phyloP scores from a whole-genome alignment of 495 filamentous ascomycete species.

The Mytilinidion resinicola region DNA sequence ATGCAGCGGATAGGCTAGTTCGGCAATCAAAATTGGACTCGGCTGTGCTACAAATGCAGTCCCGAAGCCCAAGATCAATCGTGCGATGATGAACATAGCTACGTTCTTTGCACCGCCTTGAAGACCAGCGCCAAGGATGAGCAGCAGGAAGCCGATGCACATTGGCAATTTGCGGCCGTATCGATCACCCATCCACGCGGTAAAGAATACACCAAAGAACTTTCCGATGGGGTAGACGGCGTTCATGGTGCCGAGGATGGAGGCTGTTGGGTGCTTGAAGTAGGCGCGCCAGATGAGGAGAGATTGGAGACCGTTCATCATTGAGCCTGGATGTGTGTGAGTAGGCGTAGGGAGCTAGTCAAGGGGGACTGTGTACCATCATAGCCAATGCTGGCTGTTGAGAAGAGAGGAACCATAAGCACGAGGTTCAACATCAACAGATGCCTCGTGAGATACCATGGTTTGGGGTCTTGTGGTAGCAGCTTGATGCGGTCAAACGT shows the following conservation, averaged over 20 bases:
- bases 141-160: background rate
- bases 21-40: background rate
- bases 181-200: background rate
- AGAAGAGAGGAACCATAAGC: background rate
- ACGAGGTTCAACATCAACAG: background rate
- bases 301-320: conserved; percentile 41
- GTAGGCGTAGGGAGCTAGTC: too few species aligned
- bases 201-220: background rate
- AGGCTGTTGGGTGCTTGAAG: conserved; percentile 43
- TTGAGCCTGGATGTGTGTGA: conserved; percentile 2
- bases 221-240: background rate
- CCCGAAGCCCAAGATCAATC: conserved; percentile 43
- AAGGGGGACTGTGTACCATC: background rate
- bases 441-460: background rate
- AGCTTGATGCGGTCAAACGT: background rate
- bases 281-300: conserved; percentile 35
- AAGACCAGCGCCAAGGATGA: background rate
- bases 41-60: conserved; percentile 31
- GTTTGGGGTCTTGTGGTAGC: background rate
- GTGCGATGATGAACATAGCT: conserved; percentile 43
- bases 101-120: conserved; percentile 46
- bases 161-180: background rate
- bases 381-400: background rate
- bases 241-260: conserved; percentile 43
- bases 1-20: background rate